Base-by-base conservation (phyloP, 192 early-diverging fungal genomes). In the Oehlia diaphana region DNA sequence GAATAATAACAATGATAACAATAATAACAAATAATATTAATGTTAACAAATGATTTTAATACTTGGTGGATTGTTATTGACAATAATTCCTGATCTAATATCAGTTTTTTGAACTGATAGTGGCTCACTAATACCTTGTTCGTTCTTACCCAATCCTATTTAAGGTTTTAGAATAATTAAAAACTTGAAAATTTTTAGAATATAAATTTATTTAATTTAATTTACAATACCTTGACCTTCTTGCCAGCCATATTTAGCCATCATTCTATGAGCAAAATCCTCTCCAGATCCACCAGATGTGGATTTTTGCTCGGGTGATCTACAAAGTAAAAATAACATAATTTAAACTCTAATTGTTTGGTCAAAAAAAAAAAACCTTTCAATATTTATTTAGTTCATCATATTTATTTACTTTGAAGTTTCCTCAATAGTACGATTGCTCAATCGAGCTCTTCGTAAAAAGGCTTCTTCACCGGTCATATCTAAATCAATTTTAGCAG, bases 391-490 rank as follows among this genome's bases (percentile, higher is more conserved):
- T 58, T 2, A 31, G 0, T 19, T 19, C 16, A 50, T 2, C 49
- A 63, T 35, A 4, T 21, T 39, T 44, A 76, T 16, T 42, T 37
- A 76, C 74, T 76, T 76, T 76, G 28, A 23, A 64, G 74, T 37
- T 64, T 31, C 65, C 49, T 79, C 68, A 72, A 31, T 63, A 79
- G 67, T 14, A 61, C 82, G 77, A 35, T 84, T 75, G 35, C 84
- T 88, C 61, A 92, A 80, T 71, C 77, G 73, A 28, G 88, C 89
- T 69, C 92, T 85, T 21, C 89, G 84, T 68, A 89, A 82, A 78
- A 89, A 93, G 2, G 92, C 92, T 75, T 93, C 92, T 67, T 93
- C 92, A n/a, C 88, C 92, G 0, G 92, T 85, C 14, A 84, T 82
- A 49, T 90, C 88, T 13, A 86, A 69, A 69, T 86, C 81, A 4